Base-by-base conservation (phyloP, 768 basidiomycete genomes). In the Suillus sp. region DNA sequence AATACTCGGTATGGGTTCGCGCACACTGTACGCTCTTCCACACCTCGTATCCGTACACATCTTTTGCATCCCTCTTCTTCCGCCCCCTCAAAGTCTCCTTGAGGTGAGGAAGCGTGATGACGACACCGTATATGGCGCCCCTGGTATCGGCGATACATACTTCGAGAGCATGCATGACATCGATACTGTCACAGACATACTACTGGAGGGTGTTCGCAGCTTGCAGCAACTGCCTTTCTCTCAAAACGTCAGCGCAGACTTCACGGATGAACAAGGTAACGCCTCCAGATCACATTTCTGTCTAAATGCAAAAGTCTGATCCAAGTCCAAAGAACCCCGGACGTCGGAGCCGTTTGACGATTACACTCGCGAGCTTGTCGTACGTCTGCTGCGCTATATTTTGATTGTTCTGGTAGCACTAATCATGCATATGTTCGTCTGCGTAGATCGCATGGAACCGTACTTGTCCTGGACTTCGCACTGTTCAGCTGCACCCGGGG, bases 391-490 rank as follows among this genome's bases (percentile, higher is more conserved):
- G 1, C 4, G 22, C 4, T 51, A 2, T 20, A 32, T n/a, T 13
- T n/a, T n/a, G 11, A 34, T 34, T 3, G 32, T 20, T n/a, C 4
- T 20, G 20, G 5, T 1, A 10, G 51, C 6, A 6, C 51, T 53
- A 4, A 53, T 32, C 6, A n/a, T 53, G 32, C 32, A 34, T 34
- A 8, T 4, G 51, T n/a, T 10, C 16, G 2, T 30, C 20, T 53
- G 20, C 20, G 74, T 83, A 40, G 75, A 79, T 11, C 35, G 78
- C 81, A 9, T 83, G 82, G 81, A 78, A 77, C 56, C 74, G 76
- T 51, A 77, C 77, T 48, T 81, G 81, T 61, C 73, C 72, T 2
- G 59, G 60, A 55, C 67, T 83, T 61, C 72, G 75, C 25, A 76
- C 78, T 69, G 76, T 83, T 11, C 81, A 81, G 62, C 75, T 83